A percentile compares a stretch with the other conserved stretches of the same genome.
Evolutionary conservation across 768 basidiomycete species (phyloP).

Genomic region (Mycena chlorophos): DNA sequence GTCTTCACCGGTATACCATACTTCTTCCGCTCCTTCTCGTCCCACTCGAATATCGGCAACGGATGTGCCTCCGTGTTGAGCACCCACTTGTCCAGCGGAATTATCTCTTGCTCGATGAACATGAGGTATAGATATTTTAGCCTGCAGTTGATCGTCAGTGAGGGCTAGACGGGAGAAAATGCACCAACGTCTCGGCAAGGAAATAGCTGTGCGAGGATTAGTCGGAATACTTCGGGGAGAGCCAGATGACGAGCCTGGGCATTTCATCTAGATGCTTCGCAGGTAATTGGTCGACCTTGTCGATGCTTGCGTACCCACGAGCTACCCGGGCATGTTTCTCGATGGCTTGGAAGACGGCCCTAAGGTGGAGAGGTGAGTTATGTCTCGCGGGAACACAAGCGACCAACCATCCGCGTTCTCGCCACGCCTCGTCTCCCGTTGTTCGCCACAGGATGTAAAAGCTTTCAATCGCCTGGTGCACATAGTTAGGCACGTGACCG

Average conservation of each 20-base stretch:
- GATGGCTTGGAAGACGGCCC: slow-evolving; percentile 48
- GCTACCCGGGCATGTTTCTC: slow-evolving; percentile 45
- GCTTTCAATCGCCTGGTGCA: slow-evolving; percentile 47
- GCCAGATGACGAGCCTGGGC: slow-evolving; percentile 45
- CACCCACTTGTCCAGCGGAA: slow-evolving; percentile 56
- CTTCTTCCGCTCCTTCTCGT: slow-evolving; percentile 46
- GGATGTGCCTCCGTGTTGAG: slow-evolving; percentile 77
- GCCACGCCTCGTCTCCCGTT: slow-evolving; percentile 51
- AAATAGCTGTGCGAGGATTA: slow-evolving; percentile 36
- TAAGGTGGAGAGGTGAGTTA: slow-evolving; percentile 7
- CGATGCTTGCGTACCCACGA: slow-evolving; percentile 48
- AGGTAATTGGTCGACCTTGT: slow-evolving; percentile 34
- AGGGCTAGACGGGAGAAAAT: background rate
- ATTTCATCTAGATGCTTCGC: slow-evolving; percentile 44
- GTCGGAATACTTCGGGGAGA: background rate
- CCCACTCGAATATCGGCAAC: slow-evolving; percentile 72
- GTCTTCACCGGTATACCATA: slow-evolving; percentile 39
- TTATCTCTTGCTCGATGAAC: slow-evolving; percentile 61
- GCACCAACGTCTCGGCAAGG: slow-evolving; percentile 44
- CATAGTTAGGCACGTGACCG: background rate
- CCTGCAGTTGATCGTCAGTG: slow-evolving; percentile 27
- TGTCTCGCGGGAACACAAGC: slow-evolving; percentile 15
- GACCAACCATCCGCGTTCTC: slow-evolving; percentile 52
- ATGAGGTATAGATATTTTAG: slow-evolving; percentile 72
- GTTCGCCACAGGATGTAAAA: slow-evolving; percentile 56